Conservation (phyloP, 495 filamentous ascomycete species). For the Aspergillus coremiiformis region DNA sequence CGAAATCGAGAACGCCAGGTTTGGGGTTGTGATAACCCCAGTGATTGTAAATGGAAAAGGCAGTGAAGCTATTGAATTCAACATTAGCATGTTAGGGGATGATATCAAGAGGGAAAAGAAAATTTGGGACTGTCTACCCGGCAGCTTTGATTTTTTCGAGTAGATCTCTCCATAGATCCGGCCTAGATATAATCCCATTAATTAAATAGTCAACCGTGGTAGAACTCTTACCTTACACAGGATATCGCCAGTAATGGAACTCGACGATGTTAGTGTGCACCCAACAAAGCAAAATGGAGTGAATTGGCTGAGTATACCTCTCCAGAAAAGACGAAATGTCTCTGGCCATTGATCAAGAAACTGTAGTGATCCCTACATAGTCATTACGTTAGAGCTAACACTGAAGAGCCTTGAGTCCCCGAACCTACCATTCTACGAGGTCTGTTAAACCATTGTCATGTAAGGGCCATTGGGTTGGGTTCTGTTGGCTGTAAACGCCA, state of each 20-base stretch:
- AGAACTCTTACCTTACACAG: conserved; percentile 22
- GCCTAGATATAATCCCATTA: conserved; percentile 10
- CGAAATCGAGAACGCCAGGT: conserved; percentile 48
- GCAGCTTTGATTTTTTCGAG: conserved; percentile 58
- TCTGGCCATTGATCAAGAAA: conserved; percentile 46
- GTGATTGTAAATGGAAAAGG: conserved; percentile 48
- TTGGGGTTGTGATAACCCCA: conserved; percentile 52
- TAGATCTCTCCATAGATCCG: conserved; percentile 52
- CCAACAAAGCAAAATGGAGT: background rate
- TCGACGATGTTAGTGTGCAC: background rate
- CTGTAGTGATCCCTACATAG: conserved; percentile 45
- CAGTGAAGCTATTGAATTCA: conserved; percentile 28
- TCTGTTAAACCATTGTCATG: conserved; percentile 45
- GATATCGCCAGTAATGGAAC: conserved; percentile 55
- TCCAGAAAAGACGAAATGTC: conserved; percentile 53
- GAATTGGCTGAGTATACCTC: conserved; percentile 20
- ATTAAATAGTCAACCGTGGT: background rate
- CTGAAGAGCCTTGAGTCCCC: background rate
- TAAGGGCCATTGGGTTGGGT: conserved; percentile 35
- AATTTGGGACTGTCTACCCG: conserved; percentile 17
- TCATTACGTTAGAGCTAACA: background rate
- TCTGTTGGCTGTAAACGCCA: background rate
- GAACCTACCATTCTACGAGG: conserved; percentile 38
- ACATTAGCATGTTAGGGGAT: background rate
- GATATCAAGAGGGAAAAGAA: too few species aligned